A percentile compares a stretch with the other conserved stretches of the same genome.
phyloP scores from a whole-genome alignment of 345 rosid genomes.

The Boechera divaricarpa region DNA sequence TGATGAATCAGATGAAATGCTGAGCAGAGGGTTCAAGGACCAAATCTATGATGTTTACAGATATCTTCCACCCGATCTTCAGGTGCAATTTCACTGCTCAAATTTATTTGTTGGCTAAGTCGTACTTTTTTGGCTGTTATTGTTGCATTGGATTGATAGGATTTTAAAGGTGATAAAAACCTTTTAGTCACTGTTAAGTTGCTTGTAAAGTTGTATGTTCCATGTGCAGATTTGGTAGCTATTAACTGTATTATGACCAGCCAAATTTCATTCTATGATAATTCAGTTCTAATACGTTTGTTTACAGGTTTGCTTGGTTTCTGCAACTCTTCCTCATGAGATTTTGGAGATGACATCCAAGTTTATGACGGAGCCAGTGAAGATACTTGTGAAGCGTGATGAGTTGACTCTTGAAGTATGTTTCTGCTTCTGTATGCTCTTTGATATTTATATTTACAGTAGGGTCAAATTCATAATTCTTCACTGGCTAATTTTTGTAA shows the following conservation, averaged over 20 bases:
- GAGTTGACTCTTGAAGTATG: slow-evolving; percentile 93
- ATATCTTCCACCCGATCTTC: slow-evolving; percentile 98
- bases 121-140: slow-evolving; percentile 6
- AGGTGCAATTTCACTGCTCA: slow-evolving; percentile 54
- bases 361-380: slow-evolving; percentile 96
- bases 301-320: slow-evolving; percentile 82
- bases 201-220: slow-evolving; percentile 16
- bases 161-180: background rate
- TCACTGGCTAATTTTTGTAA: slow-evolving; percentile 9
- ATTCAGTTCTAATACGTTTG: background rate
- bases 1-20: slow-evolving; percentile 98
- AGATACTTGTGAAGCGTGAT: slow-evolving; percentile 98
- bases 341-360: slow-evolving; percentile 92
- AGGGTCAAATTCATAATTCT: background rate
- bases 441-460: background rate
- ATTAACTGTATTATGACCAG: background rate
- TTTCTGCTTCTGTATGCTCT: slow-evolving; percentile 16
- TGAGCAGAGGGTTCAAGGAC: slow-evolving; percentile 99
- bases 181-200: background rate
- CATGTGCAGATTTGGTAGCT: background rate
- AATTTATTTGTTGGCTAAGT: background rate
- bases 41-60: slow-evolving; percentile 95
- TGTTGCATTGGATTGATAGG: slow-evolving; percentile 4
- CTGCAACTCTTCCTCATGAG: slow-evolving; percentile 98
- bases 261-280: background rate